phyloP scores from a whole-genome alignment of 176 grass and related monocot genomes.

The Aegilops bicornis region DNA sequence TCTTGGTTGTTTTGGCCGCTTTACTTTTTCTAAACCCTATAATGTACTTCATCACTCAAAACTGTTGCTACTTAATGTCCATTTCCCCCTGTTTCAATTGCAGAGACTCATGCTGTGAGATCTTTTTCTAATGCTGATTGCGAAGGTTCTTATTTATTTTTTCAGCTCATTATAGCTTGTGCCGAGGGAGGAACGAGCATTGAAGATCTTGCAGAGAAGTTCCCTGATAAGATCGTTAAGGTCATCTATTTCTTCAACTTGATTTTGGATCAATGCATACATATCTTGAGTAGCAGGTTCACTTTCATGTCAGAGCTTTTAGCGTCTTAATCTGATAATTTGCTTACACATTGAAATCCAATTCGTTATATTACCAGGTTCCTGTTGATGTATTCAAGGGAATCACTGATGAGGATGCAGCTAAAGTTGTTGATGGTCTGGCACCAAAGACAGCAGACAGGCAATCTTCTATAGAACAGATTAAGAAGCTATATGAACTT shows the following conservation, averaged over 20 bases:
- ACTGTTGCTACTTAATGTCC: slow-evolving; percentile 2
- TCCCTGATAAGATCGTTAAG: slow-evolving; percentile 98
- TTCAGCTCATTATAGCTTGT: slow-evolving; percentile 97
- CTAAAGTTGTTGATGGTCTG: slow-evolving; percentile 97
- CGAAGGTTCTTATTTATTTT: slow-evolving; percentile 41
- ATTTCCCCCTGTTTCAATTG: slow-evolving; percentile 11
- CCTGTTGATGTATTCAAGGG: slow-evolving; percentile 97
- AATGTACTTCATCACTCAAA: neutral
- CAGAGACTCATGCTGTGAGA: neutral
- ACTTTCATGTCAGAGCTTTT: neutral
- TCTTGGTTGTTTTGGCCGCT: neutral
- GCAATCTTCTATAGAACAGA: slow-evolving; percentile 88
- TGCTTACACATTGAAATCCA: slow-evolving; percentile 21
- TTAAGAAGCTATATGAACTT: slow-evolving; percentile 95
- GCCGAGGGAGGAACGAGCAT: slow-evolving; percentile 96
- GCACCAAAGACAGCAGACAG: slow-evolving; percentile 78
- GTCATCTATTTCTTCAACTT: slow-evolving; percentile 39
- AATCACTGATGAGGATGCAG: slow-evolving; percentile 94
- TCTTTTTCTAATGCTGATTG: slow-evolving; percentile 8
- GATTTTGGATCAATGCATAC: neutral
- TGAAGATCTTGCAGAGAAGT: slow-evolving; percentile 99
- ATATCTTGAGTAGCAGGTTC: neutral
- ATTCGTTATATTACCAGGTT: slow-evolving; percentile 54
- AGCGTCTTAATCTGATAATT: neutral
- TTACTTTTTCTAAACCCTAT: neutral